Evolutionary conservation across 1,284 basidiomycete species (phyloP), one percentile per base, ranked within the genome.

Genomic region (Tilletia walkeri): DNA sequence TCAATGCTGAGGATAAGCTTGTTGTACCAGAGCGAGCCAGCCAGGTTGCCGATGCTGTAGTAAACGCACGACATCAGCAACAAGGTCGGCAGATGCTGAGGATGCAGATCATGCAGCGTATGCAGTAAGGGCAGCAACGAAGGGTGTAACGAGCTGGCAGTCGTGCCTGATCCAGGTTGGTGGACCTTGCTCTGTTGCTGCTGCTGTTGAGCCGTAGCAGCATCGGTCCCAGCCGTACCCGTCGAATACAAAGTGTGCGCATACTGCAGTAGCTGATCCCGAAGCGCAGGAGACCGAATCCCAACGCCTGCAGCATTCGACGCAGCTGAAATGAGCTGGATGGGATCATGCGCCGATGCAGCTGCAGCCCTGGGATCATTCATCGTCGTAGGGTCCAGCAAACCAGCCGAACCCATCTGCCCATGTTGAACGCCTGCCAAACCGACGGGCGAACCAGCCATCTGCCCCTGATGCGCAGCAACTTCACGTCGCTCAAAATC

Each of bases 11-110:
- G 72, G 67, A 84, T 78, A 36, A 73, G 72, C 48, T 80, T 81
- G 72, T 84, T 85, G 76, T 84, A 85, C 76, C 79, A 84, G n/a
- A 82, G 73, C 47, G 78, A 80, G 65, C 76, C 79, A 24, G 75
- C 71, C 5, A 78, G 69, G 53, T 80, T 77, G 68, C 80, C 76
- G 7, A 75, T 69, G 34, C 76, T 76, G 50, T 80, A 82, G 70
- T 82, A 82, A 2, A 80, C 76, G 72, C 81, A 82, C 1, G 78
- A 80, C 9, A 82, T 74, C 20, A 82, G 75, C 67, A 82, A 70
- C 38, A 82, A 70, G 16, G 77, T 81, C 0, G 81, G 80, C 20
- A 81, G 70, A 48, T 82, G 80, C 9, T 72, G 49, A 3, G 78
- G 76, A 54, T 82, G 80, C 24, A 79, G 73, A 56, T 77, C 75